Evolutionary conservation across 495 filamentous ascomycete genomes (phyloP).

Genomic region (Poronia punctata): DNA sequence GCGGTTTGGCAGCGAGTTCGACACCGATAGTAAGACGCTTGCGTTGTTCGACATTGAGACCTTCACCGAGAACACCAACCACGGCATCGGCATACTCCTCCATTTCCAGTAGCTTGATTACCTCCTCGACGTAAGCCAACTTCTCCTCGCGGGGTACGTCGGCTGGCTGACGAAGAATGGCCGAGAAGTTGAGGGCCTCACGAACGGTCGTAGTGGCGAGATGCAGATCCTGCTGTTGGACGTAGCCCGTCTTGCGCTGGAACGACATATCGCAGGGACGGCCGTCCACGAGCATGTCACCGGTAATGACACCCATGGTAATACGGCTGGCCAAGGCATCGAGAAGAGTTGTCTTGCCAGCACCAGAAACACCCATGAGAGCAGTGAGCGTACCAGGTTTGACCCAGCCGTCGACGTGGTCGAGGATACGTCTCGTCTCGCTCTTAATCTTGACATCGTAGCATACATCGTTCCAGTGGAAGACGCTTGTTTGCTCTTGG

Average conservation of each 20-base stretch:
- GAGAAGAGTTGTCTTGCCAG: slow-evolving; percentile 68
- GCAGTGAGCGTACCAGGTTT: slow-evolving; percentile 86
- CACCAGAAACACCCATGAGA: slow-evolving; percentile 73
- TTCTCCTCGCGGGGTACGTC: slow-evolving; percentile 65
- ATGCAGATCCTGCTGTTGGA: slow-evolving; percentile 93
- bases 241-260: slow-evolving; percentile 91
- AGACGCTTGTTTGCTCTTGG: slow-evolving; percentile 60
- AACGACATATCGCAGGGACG: slow-evolving; percentile 68
- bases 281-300: slow-evolving; percentile 81
- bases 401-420: slow-evolving; percentile 84
- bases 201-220: slow-evolving; percentile 79
- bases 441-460: slow-evolving; percentile 88
- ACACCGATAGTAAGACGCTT: slow-evolving; percentile 88
- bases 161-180: slow-evolving; percentile 75
- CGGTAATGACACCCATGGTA: slow-evolving; percentile 78
- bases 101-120: slow-evolving; percentile 87
- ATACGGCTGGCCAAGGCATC: slow-evolving; percentile 72
- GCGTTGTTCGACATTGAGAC: slow-evolving; percentile 87
- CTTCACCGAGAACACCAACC: slow-evolving; percentile 80
- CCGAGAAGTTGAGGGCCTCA: slow-evolving; percentile 77
- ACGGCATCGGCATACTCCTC: slow-evolving; percentile 79
- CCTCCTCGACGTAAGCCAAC: slow-evolving; percentile 79
- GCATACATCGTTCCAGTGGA: slow-evolving; percentile 79
- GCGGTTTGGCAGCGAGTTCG: slow-evolving; percentile 84
- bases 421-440: slow-evolving; percentile 65